phyloP scores from a whole-genome alignment of 805 yeast genomes.

The Candida ortonii region DNA sequence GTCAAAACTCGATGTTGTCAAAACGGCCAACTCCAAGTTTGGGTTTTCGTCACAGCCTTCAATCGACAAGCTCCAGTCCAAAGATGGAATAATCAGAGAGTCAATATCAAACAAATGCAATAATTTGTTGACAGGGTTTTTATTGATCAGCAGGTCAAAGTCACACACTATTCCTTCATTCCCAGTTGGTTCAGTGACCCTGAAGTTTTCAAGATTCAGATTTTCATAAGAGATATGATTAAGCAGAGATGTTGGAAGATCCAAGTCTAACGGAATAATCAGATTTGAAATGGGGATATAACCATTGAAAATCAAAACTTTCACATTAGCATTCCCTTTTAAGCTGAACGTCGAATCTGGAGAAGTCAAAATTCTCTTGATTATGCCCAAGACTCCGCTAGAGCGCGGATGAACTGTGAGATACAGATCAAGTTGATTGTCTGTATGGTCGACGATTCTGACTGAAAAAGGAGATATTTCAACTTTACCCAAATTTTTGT shows the following conservation, averaged over 20 bases:
- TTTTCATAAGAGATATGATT: conserved; percentile 20
- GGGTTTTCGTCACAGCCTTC: conserved; percentile 36
- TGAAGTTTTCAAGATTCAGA: conserved; percentile 24
- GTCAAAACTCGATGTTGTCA: conserved; percentile 17
- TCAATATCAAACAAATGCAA: conserved; percentile 8
- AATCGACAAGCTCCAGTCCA: conserved; percentile 36
- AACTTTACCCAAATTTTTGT: conserved; percentile 32
- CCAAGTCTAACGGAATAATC: conserved; percentile 31
- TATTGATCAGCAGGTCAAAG: conserved; percentile 14
- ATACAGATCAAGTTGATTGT: conserved; percentile 28
- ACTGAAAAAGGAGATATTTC: conserved; percentile 35
- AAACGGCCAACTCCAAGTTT: conserved; percentile 29
- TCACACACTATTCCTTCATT: conserved; percentile 26
- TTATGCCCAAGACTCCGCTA: conserved; percentile 30
- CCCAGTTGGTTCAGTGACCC: conserved; percentile 24
- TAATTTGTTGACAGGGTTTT: conserved; percentile 18
- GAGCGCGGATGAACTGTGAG: conserved; percentile 35
- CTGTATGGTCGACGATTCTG: conserved; percentile 26
- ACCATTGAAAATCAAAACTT: conserved; percentile 33
- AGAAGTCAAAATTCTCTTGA: conserved; percentile 31
- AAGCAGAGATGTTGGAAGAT: conserved; percentile 25
- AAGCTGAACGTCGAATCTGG: conserved; percentile 33
- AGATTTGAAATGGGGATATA: conserved; percentile 32
- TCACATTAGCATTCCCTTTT: conserved; percentile 34
- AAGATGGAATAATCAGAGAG: conserved; percentile 31